phyloP scores from a whole-genome alignment of 1,284 basidiomycete species.

The Trichosporon faecale region DNA sequence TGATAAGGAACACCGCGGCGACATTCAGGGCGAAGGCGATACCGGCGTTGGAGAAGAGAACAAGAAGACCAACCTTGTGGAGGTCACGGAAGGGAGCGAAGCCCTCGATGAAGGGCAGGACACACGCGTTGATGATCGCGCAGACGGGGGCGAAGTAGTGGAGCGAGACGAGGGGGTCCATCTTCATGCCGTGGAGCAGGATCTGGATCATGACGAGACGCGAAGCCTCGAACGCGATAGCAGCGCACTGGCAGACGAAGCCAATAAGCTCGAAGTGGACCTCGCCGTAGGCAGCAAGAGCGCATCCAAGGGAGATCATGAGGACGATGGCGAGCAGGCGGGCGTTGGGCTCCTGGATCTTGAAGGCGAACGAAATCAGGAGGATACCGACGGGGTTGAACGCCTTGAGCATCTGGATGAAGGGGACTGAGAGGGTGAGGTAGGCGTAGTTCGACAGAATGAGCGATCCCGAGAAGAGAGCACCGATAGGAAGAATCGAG shows the following conservation, averaged over 20 bases:
- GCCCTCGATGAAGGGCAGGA: conserved; percentile 87
- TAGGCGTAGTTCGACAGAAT: conserved; percentile 94
- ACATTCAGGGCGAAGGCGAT: conserved; percentile 85
- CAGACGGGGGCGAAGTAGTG: conserved; percentile 98
- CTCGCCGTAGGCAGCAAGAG: conserved; percentile 59
- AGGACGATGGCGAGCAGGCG: conserved; percentile 75
- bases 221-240: conserved; percentile 60
- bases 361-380: conserved; percentile 86
- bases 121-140: conserved; percentile 76
- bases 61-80: conserved; percentile 66
- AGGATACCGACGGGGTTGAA: conserved; percentile 96
- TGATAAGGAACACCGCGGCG: conserved; percentile 90
- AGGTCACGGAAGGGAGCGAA: conserved; percentile 79
- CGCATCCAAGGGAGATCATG: conserved; percentile 79
- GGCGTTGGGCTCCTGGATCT: conserved; percentile 80
- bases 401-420: conserved; percentile 99
- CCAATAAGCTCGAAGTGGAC: conserved; percentile 59
- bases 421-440: conserved; percentile 83
- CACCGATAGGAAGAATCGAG: conserved; percentile 88
- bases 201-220: conserved; percentile 96
- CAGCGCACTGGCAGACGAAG: conserved; percentile 77
- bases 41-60: conserved; percentile 78
- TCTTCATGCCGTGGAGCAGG: conserved; percentile 90
- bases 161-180: conserved; percentile 93
- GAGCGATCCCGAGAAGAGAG: conserved; percentile 85